These are phyloP conservation scores for Suhomyces prunicola DNA, from an alignment of 805 yeast species.

Conservation along the genomic window DNA sequence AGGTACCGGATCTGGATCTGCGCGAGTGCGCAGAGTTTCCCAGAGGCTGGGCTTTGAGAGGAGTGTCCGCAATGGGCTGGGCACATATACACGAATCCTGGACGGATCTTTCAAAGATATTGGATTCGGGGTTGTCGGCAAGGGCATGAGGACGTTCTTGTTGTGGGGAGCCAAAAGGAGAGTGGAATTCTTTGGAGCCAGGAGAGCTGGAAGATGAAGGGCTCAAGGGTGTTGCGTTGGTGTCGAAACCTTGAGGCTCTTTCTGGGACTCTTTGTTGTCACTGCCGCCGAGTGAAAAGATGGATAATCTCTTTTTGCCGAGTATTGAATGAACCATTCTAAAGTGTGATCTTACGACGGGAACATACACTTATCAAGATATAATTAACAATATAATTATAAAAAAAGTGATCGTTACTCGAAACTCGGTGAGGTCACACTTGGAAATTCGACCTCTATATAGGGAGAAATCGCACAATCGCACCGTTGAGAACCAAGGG, in stretches of 20 bases:
- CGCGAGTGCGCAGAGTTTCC: not conserved
- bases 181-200: slow-evolving; percentile 1
- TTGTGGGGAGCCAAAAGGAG: slow-evolving; percentile 3
- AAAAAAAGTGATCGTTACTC: not conserved
- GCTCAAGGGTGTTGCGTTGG: not conserved
- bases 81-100: slow-evolving; percentile 26
- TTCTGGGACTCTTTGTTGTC: slow-evolving; percentile 4
- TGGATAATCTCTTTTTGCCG: slow-evolving; percentile 19
- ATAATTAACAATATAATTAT: too few species aligned
- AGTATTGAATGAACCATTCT: not conserved
- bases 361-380: not conserved
- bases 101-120: slow-evolving; percentile 42
- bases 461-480: not conserved
- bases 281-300: slow-evolving; percentile 21
- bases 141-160: slow-evolving; percentile 12
- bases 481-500: not conserved
- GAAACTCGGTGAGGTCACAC: not conserved
- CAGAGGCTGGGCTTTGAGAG: not conserved
- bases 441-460: slow-evolving; percentile 3
- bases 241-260: not conserved
- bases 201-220: slow-evolving; percentile 1
- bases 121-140: slow-evolving; percentile 19
- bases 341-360: not conserved
- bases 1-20: slow-evolving; percentile 18
- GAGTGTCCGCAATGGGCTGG: slow-evolving; percentile 9